phyloP scores from a whole-genome alignment of 2,329 filamentous ascomycete species.

The Phialophora macrospora region DNA sequence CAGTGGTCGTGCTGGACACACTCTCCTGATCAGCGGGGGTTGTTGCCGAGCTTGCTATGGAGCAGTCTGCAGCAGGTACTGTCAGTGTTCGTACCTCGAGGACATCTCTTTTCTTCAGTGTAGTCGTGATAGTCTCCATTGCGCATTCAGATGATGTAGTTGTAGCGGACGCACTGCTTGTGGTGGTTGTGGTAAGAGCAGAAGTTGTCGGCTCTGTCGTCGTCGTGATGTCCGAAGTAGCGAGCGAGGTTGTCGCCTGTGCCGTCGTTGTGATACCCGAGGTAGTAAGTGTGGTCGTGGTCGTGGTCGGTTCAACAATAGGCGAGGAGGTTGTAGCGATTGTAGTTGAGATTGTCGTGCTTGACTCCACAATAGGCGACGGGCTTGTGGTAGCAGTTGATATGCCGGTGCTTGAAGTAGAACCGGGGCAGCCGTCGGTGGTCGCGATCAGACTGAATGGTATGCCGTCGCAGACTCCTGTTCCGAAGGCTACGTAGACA shows the following conservation, averaged over 20 bases:
- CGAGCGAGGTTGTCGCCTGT: not conserved
- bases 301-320: not conserved
- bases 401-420: not conserved
- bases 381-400: not conserved
- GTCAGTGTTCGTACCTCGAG: constrained; percentile 13
- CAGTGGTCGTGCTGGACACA: constrained; percentile 5
- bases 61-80: constrained; percentile 8
- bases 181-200: not conserved
- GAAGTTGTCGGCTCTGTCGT: not conserved
- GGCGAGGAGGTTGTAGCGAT: not conserved
- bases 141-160: constrained; percentile 2
- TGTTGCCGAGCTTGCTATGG: constrained; percentile 8
- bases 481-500: not conserved
- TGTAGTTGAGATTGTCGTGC: not conserved
- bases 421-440: not conserved
- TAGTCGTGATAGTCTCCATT: constrained; percentile 10
- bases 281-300: constrained; percentile 2
- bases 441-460: not conserved
- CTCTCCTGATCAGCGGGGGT: not conserved
- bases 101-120: constrained; percentile 7
- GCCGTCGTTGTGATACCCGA: not conserved
- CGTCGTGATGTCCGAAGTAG: not conserved
- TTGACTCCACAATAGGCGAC: not conserved
- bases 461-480: not conserved
- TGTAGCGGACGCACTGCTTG: not conserved